Conservation (phyloP, 805 yeast genomes). For the Schwanniomyces polymorphus region DNA sequence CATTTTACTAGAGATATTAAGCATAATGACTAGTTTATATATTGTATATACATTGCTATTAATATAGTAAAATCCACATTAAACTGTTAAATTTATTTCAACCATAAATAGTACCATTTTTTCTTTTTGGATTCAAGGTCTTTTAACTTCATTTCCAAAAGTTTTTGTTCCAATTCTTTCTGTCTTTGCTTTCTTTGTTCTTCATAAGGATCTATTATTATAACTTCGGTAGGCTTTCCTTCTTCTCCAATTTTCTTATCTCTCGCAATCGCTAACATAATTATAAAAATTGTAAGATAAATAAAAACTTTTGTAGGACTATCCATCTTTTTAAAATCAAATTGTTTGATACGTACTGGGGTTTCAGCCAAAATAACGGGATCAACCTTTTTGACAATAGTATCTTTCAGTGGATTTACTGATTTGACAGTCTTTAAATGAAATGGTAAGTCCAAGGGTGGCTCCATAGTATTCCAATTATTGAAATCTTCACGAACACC, state of each 20-base stretch:
- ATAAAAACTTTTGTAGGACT: slow-evolving; percentile 56
- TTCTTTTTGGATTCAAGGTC: slow-evolving; percentile 6
- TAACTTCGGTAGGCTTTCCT: slow-evolving; percentile 38
- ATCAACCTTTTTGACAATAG: slow-evolving; percentile 30
- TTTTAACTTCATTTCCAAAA: slow-evolving; percentile 7
- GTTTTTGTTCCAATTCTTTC: slow-evolving; percentile 13
- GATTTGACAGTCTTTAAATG: slow-evolving; percentile 33
- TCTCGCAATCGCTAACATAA: slow-evolving; percentile 52
- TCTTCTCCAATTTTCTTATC: slow-evolving; percentile 53
- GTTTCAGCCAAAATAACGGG: slow-evolving; percentile 45
- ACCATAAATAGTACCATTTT: slow-evolving; percentile 57
- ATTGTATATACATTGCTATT: background rate
- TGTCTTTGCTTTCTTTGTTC: slow-evolving; percentile 23
- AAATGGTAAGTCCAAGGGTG: slow-evolving; percentile 66
- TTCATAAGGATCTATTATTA: slow-evolving; percentile 38
- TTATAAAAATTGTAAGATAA: slow-evolving; percentile 47
- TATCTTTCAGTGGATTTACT: slow-evolving; percentile 19
- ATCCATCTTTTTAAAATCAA: slow-evolving; percentile 53
- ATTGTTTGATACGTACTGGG: slow-evolving; percentile 43
- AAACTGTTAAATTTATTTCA: slow-evolving; percentile 19
- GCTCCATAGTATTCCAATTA: slow-evolving; percentile 39
- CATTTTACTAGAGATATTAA: background rate
- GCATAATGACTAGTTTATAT: background rate
- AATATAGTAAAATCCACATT: background rate
- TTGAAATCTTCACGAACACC: slow-evolving; percentile 64